These are phyloP conservation scores for Babesia gibsoni DNA, from an alignment of 169 alveolate genomes.

Conservation along the genomic window DNA sequence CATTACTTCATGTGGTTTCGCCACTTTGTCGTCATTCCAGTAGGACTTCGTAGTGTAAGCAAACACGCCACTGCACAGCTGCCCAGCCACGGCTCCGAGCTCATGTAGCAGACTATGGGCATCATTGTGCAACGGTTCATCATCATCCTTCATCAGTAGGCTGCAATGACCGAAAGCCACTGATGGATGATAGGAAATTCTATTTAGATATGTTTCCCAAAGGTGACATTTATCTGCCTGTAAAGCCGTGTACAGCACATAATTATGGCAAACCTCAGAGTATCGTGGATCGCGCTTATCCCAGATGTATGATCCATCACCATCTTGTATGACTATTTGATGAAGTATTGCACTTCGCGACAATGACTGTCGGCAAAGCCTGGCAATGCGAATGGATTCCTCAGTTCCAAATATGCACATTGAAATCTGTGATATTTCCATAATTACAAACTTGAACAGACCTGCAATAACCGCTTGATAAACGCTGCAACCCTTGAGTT, in stretches of 20 bases:
- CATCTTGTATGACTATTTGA: not conserved
- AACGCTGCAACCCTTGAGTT: slow-evolving; percentile 13
- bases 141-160: not conserved
- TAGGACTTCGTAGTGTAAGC: slow-evolving; percentile 42
- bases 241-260: not conserved
- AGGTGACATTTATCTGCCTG: slow-evolving; percentile 19
- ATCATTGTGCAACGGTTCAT: slow-evolving; percentile 5
- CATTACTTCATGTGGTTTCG: slow-evolving; percentile 40
- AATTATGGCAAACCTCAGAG: not conserved
- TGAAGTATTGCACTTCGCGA: not conserved
- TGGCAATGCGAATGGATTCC: slow-evolving; percentile 5
- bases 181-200: slow-evolving; percentile 9
- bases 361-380: slow-evolving; percentile 29
- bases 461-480: slow-evolving; percentile 46
- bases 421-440: not conserved
- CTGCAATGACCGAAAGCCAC: not conserved
- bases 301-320: not conserved
- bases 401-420: not conserved
- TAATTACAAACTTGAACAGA: not conserved
- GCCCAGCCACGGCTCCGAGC: slow-evolving; percentile 41
- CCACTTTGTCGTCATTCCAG: slow-evolving; percentile 37
- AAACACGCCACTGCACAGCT: slow-evolving; percentile 25
- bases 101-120: slow-evolving; percentile 31
- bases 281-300: not conserved
- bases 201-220: slow-evolving; percentile 6